These are phyloP conservation scores for Macrophomina pseudophaseolina DNA, from an alignment of 2,329 filamentous ascomycete species.

Conservation along the genomic window DNA sequence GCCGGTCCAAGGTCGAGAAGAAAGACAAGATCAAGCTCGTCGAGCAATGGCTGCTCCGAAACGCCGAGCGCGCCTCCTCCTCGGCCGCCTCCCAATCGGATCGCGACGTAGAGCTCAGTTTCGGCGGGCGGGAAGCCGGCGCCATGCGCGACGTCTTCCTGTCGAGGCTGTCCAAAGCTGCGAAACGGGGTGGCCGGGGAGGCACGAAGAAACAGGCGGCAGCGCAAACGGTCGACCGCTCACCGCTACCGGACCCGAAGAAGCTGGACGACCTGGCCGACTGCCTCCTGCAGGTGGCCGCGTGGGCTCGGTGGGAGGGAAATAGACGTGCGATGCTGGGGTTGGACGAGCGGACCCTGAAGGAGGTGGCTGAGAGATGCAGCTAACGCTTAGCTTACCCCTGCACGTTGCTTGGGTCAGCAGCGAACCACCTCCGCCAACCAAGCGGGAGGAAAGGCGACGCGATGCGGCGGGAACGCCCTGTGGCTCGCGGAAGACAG, in stretches of 20 bases:
- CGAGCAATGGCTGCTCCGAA: slow-evolving; percentile 22
- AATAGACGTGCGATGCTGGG: slow-evolving; percentile 49
- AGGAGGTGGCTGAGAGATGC: slow-evolving; percentile 15
- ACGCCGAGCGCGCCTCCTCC: neutral
- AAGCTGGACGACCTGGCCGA: slow-evolving; percentile 86
- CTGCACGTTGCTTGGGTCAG: slow-evolving; percentile 2
- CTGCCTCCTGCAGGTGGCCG: slow-evolving; percentile 76
- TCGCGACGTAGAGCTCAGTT: slow-evolving; percentile 12
- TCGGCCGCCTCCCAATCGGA: neutral
- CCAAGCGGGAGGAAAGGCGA: neutral
- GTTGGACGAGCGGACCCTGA: slow-evolving; percentile 19
- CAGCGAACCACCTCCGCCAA: neutral
- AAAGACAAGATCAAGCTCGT: slow-evolving; percentile 69
- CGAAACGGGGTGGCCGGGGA: slow-evolving; percentile 21
- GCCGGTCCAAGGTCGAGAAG: slow-evolving; percentile 54
- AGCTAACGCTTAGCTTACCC: slow-evolving; percentile 10
- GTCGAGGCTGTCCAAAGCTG: slow-evolving; percentile 2
- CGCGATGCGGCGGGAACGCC: slow-evolving; percentile 17
- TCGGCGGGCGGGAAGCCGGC: neutral
- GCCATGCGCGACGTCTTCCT: slow-evolving; percentile 23
- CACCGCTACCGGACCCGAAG: slow-evolving; percentile 6
- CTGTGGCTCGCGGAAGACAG: slow-evolving; percentile 12
- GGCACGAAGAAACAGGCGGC: slow-evolving; percentile 13
- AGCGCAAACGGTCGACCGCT: neutral
- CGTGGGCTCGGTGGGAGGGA: slow-evolving; percentile 77